A percentile compares a stretch with the other conserved stretches of the same genome.
Conservation (phyloP, 208 protist genomes). For the Leishmania braziliensis region DNA sequence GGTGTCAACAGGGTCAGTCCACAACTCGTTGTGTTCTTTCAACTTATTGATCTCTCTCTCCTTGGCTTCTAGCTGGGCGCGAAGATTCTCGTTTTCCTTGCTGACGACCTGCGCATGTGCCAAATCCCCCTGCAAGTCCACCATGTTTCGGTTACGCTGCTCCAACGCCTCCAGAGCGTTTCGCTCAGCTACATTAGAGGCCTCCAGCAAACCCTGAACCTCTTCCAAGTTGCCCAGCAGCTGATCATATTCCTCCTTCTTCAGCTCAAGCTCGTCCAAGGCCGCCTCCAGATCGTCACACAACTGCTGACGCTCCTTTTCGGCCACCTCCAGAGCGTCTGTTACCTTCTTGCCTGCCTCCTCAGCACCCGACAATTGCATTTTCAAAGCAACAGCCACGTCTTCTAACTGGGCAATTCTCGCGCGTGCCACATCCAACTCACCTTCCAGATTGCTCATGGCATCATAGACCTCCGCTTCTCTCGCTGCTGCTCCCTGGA, state of each 20-base stretch:
- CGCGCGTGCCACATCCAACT: constrained; percentile 8
- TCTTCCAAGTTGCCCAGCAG: constrained; percentile 31
- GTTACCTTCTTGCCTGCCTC: background rate
- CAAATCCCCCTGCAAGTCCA: constrained; percentile 32
- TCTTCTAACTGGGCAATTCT: background rate
- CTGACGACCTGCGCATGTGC: constrained; percentile 14
- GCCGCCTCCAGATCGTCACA: constrained; percentile 39
- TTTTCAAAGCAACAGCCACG: background rate
- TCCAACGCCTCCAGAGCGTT: constrained; percentile 27
- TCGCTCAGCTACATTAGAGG: constrained; percentile 18
- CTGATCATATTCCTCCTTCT: constrained; percentile 38
- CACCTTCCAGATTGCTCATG: constrained; percentile 7
- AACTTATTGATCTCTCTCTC: constrained; percentile 42
- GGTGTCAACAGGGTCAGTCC: constrained; percentile 25
- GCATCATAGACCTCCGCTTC: background rate
- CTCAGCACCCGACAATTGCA: constrained; percentile 6
- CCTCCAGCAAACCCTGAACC: constrained; percentile 30
- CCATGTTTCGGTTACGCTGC: constrained; percentile 29
- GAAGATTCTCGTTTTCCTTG: constrained; percentile 35
- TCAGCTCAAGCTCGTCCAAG: constrained; percentile 44
- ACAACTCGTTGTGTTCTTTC: constrained; percentile 31
- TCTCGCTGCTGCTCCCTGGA: background rate
- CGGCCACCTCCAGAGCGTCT: background rate
- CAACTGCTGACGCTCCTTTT: constrained; percentile 38
- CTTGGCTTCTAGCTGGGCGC: constrained; percentile 28